A percentile compares a stretch with the other conserved stretches of the same genome.
phyloP scores from a whole-genome alignment of 2,329 filamentous ascomycete species.

The Fusarium siculi region DNA sequence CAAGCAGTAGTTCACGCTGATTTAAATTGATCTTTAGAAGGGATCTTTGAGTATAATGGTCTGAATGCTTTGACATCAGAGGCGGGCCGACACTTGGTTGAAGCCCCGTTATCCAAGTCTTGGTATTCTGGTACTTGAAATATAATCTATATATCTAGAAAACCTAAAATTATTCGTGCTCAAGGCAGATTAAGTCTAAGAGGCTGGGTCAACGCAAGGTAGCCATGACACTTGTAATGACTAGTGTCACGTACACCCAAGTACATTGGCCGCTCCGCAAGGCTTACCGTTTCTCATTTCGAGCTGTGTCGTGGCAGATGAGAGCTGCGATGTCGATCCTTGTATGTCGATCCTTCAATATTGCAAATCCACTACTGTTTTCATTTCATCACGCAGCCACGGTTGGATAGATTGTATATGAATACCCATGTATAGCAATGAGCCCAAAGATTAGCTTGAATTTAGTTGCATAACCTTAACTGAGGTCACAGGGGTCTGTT shows the following conservation, averaged over 20 bases:
- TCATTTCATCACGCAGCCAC: background rate
- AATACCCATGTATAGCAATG: background rate
- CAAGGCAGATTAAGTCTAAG: background rate
- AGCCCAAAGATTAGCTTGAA: no score
- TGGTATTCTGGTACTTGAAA: background rate
- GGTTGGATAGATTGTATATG: background rate
- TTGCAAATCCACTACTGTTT: background rate
- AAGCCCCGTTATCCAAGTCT: fast-evolving
- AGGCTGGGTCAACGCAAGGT: background rate
- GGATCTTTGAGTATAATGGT: no score
- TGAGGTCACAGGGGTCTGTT: background rate
- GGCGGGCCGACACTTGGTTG: background rate
- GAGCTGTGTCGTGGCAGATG: background rate
- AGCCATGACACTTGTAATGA: background rate
- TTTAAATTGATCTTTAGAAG: background rate
- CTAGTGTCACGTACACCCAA: background rate
- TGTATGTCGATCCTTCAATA: background rate
- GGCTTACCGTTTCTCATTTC: background rate
- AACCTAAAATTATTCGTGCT: fast-evolving
- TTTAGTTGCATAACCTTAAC: background rate
- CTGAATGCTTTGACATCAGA: fast-evolving
- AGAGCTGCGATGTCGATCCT: no score
- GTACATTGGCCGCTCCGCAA: background rate
- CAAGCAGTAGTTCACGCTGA: background rate
- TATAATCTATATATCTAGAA: background rate